These are phyloP conservation scores for Venturia effusa DNA, from an alignment of 2,329 filamentous ascomycete genomes.

Conservation along the genomic window DNA sequence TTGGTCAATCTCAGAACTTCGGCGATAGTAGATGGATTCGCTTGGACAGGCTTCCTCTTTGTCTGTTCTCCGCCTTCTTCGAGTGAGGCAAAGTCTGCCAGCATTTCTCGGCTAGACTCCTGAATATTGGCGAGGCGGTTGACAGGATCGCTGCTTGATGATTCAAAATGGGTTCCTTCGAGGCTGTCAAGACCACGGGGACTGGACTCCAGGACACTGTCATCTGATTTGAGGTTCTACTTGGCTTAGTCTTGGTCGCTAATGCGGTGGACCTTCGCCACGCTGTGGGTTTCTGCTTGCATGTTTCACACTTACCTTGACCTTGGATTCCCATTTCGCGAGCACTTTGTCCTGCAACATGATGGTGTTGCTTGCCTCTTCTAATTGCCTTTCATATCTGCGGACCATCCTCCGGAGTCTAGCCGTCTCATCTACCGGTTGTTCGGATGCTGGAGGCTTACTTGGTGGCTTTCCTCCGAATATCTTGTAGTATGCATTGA, in stretches of 20 bases:
- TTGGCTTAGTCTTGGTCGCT: background rate
- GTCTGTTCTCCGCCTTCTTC: background rate
- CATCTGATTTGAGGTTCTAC: background rate
- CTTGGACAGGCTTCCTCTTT: background rate
- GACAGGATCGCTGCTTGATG: background rate
- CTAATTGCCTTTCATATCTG: constrained; percentile 11
- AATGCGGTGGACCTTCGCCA: background rate
- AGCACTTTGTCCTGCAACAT: constrained; percentile 11
- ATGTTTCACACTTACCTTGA: background rate
- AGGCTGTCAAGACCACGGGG: background rate
- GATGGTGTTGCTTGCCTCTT: constrained; percentile 11
- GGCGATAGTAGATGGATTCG: background rate
- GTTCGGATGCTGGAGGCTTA: background rate
- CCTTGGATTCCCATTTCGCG: constrained; percentile 11
- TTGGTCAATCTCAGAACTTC: background rate
- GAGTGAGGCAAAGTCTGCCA: background rate
- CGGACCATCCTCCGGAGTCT: constrained; percentile 1
- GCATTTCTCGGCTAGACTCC: constrained; percentile 10
- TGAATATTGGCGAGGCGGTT: background rate
- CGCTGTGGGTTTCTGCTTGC: background rate
- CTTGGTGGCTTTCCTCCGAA: constrained; percentile 8
- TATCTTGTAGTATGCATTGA: constrained; percentile 11
- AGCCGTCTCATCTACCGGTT: constrained; percentile 1
- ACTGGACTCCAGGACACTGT: background rate
- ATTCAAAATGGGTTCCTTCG: background rate